Evolutionary conservation across 2,329 filamentous ascomycete species (phyloP), one percentile per base, ranked within the genome.

Genomic region (Bertia moriformis): DNA sequence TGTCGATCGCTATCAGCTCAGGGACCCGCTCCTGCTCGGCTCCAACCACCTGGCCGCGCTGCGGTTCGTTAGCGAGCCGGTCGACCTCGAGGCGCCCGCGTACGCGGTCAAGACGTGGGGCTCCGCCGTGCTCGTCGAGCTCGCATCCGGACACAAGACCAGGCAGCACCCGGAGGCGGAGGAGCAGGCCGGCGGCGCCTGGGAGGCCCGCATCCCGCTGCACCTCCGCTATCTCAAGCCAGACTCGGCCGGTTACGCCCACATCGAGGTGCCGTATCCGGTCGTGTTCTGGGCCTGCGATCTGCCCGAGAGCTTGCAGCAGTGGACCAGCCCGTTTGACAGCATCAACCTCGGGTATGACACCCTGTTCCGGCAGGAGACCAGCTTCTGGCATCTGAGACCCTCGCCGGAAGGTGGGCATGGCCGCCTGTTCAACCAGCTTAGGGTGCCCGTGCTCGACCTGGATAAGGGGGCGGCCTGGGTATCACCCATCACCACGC

Each of bases 51-150:
- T 95, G 17, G 65, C 69, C 2, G 63, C 71, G 2, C 61, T 93
- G 30, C 76, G 69, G 33, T 74, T 80, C 45, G 69, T 85, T 13
- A 77, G 75, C 19, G 72, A 83, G 12, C 83, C 85, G 14, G 83
- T 89, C 4, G 88, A 96, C 48, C 77, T 96, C 39, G 89, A 96
- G 61, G 87, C 86, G 0, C 89, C 89, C 1, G 80, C 81, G 48
- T 96, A 93, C 65, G 74, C 78, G 1, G 69, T 86, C 19, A 53
- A 69, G 4, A 58, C 67, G 20, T 95, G 89, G 89, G 89, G 89
- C 4, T 88, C 82, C 0, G 75, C 71, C 14, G 66, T 86, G 14
- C 67, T 95, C 3, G 59, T 95, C 15, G 78, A 91, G 52, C 67
- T 95, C 29, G n/a, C n/a, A n/a, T n/a, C n/a, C n/a, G n/a, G n/a